Conservation (phyloP, 495 filamentous ascomycete species). For the Penicillium paradoxum region DNA sequence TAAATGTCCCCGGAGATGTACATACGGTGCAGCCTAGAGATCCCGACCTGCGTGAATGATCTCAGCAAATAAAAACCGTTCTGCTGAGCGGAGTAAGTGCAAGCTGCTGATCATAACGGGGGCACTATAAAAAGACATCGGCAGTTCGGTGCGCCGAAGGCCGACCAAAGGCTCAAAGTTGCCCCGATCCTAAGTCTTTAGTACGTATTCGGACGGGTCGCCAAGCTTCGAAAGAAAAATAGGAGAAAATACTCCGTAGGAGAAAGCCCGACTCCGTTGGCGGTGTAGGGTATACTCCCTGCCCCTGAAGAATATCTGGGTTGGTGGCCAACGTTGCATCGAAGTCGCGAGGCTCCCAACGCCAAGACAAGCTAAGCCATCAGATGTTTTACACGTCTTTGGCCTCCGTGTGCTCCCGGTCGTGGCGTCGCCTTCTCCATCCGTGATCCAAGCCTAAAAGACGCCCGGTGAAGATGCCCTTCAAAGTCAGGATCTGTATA, state of each 20-base stretch:
- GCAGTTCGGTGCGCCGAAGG: neutral
- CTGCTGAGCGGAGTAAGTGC: neutral
- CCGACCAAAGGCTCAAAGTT: neutral
- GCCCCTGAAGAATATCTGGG: no score
- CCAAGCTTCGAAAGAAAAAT: no score
- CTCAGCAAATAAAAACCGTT: neutral
- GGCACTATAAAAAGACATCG: neutral
- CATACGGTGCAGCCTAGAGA: neutral
- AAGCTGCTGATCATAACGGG: neutral
- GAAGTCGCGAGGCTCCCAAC: neutral
- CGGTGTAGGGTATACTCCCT: no score
- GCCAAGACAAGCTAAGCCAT: neutral
- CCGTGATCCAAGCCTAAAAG: conserved; percentile 23
- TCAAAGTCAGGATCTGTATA: conserved; percentile 23
- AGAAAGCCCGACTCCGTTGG: no score
- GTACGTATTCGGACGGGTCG: no score
- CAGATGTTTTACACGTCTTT: conserved; percentile 6
- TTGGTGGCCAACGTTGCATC: neutral
- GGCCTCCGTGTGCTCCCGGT: neutral
- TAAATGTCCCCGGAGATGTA: neutral
- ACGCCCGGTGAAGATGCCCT: conserved; percentile 21
- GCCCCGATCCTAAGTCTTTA: neutral
- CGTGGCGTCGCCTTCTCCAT: conserved; percentile 6
- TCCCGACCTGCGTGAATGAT: neutral
- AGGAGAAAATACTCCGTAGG: no score